phyloP scores from a whole-genome alignment of 1,139 yeast genomes.

The Lodderomyces parapsilosis region DNA sequence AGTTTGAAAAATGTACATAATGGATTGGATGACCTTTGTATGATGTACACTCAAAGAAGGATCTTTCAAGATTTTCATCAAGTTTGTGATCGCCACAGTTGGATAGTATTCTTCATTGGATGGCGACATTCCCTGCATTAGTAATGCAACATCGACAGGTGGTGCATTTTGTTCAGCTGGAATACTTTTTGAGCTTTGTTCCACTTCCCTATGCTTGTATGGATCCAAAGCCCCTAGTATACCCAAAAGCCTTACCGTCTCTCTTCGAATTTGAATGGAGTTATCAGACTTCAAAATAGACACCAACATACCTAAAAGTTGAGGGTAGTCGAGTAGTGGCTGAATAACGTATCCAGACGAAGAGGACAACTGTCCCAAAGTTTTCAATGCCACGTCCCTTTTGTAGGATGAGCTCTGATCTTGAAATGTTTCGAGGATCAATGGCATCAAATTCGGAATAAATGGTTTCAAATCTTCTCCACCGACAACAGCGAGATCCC shows the following conservation, averaged over 20 bases:
- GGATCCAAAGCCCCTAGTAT: constrained; percentile 97
- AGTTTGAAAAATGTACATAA: constrained; percentile 86
- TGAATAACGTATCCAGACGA: constrained; percentile 95
- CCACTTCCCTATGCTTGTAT: constrained; percentile 89
- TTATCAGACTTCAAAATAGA: constrained; percentile 80
- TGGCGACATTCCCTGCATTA: constrained; percentile 94
- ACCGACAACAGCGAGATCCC: constrained; percentile 84
- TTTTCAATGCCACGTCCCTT: constrained; percentile 84
- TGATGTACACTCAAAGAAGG: constrained; percentile 84
- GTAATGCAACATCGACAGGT: constrained; percentile 81
- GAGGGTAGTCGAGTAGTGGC: constrained; percentile 90
- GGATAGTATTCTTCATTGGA: constrained; percentile 93
- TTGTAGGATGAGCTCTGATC: constrained; percentile 87
- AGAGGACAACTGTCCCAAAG: constrained; percentile 85
- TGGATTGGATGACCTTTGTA: constrained; percentile 86
- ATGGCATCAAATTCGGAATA: constrained; percentile 77
- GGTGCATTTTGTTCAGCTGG: constrained; percentile 84
- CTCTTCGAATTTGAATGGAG: constrained; percentile 71
- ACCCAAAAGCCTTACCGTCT: constrained; percentile 85
- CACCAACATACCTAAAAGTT: constrained; percentile 76
- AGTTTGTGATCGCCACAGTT: constrained; percentile 84
- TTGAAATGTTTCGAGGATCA: constrained; percentile 82
- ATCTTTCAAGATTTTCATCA: constrained; percentile 82
- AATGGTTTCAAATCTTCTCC: constrained; percentile 81
- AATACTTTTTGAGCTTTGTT: constrained; percentile 59